phyloP scores from a whole-genome alignment of 495 filamentous ascomycete genomes.

The Cercophora scortea region DNA sequence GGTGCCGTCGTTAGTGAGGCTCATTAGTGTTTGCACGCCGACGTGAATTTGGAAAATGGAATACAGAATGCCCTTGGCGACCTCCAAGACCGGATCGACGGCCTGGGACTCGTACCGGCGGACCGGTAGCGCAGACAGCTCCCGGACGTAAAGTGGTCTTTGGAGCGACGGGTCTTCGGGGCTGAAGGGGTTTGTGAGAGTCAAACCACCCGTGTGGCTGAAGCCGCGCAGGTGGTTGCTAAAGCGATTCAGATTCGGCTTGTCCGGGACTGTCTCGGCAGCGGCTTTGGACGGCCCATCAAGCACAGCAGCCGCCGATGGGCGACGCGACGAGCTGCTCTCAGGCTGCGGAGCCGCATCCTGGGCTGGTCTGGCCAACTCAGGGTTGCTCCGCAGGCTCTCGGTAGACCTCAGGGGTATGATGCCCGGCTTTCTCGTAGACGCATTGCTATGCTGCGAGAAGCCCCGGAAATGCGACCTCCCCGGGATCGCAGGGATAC shows the following conservation, averaged over 20 bases:
- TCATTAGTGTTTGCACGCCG: conserved; percentile 58
- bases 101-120: conserved; percentile 50
- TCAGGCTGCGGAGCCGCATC: conserved; percentile 24
- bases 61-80: conserved; percentile 76
- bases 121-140: conserved; percentile 76
- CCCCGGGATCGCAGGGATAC: conserved; percentile 56
- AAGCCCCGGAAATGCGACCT: conserved; percentile 66
- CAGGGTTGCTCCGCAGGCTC: conserved; percentile 74
- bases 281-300: background rate
- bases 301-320: background rate
- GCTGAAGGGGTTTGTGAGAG: conserved; percentile 54
- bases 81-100: conserved; percentile 59
- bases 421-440: conserved; percentile 54
- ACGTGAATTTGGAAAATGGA: conserved; percentile 73
- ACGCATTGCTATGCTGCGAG: conserved; percentile 53
- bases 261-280: background rate
- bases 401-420: conserved; percentile 62
- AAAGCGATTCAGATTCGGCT: conserved; percentile 43
- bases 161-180: conserved; percentile 44
- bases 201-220: conserved; percentile 47
- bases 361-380: conserved; percentile 59
- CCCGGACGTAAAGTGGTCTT: conserved; percentile 51
- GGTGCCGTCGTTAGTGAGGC: conserved; percentile 57
- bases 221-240: conserved; percentile 65
- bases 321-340: conserved; percentile 3